These are phyloP conservation scores for Candida oleophila DNA, from an alignment of 805 yeast genomes.

Conservation along the genomic window DNA sequence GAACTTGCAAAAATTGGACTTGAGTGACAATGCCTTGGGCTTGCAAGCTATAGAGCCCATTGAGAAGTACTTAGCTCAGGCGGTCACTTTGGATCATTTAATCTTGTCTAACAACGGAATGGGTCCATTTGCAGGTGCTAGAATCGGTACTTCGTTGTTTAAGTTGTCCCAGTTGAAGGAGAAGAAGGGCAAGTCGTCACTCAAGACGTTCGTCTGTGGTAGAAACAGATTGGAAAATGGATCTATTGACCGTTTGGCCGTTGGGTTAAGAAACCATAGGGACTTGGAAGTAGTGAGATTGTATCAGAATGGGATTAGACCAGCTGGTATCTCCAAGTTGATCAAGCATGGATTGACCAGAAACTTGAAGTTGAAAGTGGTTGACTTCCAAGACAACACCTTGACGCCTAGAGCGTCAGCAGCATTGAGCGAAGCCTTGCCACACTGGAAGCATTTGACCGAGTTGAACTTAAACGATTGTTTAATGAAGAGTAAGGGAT, in stretches of 20 bases:
- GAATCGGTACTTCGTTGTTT: slow-evolving; percentile 85
- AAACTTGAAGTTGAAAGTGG: slow-evolving; percentile 57
- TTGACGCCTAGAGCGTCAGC: slow-evolving; percentile 73
- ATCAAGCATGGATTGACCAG: slow-evolving; percentile 67
- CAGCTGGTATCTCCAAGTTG: slow-evolving; percentile 79
- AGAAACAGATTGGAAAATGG: slow-evolving; percentile 97
- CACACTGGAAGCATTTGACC: slow-evolving; percentile 61
- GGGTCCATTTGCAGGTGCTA: slow-evolving; percentile 97
- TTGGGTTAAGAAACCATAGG: slow-evolving; percentile 79
- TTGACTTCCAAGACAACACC: slow-evolving; percentile 95
- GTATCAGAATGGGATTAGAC: slow-evolving; percentile 97
- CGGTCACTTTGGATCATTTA: slow-evolving; percentile 79
- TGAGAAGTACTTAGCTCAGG: slow-evolving; percentile 72
- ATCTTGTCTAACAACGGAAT: slow-evolving; percentile 92
- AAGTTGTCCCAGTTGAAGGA: slow-evolving; percentile 66
- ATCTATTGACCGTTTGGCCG: slow-evolving; percentile 78
- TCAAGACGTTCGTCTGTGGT: slow-evolving; percentile 92
- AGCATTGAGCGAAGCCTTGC: slow-evolving; percentile 43
- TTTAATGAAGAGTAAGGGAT: slow-evolving; percentile 77
- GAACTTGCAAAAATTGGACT: slow-evolving; percentile 68
- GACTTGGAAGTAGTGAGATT: slow-evolving; percentile 71
- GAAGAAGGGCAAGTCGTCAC: slow-evolving; percentile 44
- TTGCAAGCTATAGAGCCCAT: slow-evolving; percentile 90
- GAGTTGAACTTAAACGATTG: slow-evolving; percentile 91
- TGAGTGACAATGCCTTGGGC: slow-evolving; percentile 96